phyloP scores from a whole-genome alignment of 192 early-diverging fungal species.

The Martensiomyces pterosporus region DNA sequence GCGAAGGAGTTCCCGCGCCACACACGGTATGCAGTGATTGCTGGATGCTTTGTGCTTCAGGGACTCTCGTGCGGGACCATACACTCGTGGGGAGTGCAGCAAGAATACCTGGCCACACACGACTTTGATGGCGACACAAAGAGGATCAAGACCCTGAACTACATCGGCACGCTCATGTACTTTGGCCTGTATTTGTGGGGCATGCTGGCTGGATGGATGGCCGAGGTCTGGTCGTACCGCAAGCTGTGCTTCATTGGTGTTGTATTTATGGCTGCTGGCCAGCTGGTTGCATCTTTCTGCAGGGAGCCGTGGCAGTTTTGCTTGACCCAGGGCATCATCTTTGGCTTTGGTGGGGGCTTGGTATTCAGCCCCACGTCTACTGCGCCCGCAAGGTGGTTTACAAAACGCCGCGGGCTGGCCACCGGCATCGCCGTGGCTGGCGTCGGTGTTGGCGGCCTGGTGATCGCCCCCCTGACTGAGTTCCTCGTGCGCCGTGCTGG shows the following conservation, averaged over 20 bases:
- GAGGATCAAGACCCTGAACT: no score
- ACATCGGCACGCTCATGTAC: no score
- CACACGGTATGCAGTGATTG: no score
- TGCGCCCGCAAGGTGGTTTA: constrained; percentile 54
- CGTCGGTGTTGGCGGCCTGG: constrained; percentile 52
- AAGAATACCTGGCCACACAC: no score
- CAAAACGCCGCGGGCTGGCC: constrained; percentile 43
- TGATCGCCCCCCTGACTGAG: constrained; percentile 40
- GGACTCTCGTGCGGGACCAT: no score
- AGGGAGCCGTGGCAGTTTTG: constrained; percentile 52
- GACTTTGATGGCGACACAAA: no score
- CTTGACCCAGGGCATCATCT: constrained; percentile 53
- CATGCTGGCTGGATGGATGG: no score
- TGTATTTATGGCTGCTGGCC: background rate
- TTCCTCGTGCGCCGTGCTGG: constrained; percentile 13
- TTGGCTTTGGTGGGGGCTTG: constrained; percentile 47
- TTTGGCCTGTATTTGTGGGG: no score
- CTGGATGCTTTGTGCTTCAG: no score
- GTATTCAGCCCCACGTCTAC: constrained; percentile 48
- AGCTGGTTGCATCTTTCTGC: background rate
- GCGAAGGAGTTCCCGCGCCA: no score
- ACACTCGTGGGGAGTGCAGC: no score
- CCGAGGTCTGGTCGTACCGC: no score
- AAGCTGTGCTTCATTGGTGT: background rate
- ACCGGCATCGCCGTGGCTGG: constrained; percentile 57